A percentile compares a stretch with the other conserved stretches of the same genome.
Conservation (phyloP, 108 stramenopile species). For the Pseudonitzschia multiseries region DNA sequence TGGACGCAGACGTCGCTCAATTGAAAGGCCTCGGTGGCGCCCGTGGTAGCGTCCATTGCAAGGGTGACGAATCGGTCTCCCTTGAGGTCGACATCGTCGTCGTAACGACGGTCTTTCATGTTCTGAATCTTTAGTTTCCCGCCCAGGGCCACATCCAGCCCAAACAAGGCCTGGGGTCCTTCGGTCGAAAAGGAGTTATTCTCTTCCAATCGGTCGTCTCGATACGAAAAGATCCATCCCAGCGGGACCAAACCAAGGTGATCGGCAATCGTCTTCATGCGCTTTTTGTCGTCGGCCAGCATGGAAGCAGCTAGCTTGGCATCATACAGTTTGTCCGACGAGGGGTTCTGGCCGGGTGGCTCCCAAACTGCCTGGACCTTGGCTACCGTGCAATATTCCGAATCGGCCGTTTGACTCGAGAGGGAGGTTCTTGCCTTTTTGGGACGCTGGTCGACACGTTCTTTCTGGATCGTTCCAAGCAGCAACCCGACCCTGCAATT, state of each 20-base stretch:
- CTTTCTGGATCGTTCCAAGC: conserved; percentile 74
- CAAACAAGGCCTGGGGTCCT: conserved; percentile 67
- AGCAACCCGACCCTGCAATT: conserved; percentile 56
- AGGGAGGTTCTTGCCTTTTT: conserved; percentile 69
- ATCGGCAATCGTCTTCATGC: conserved; percentile 56
- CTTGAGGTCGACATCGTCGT: conserved; percentile 4
- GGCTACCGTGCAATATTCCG: conserved; percentile 75
- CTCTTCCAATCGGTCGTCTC: conserved; percentile 48
- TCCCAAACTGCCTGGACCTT: conserved; percentile 86
- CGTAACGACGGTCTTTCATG: conserved; percentile 50
- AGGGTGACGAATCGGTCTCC: conserved; percentile 72
- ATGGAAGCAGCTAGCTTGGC: not conserved
- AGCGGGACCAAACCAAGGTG: conserved; percentile 67
- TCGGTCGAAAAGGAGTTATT: conserved; percentile 35
- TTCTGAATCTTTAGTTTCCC: conserved; percentile 62
- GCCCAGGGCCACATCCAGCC: conserved; percentile 54
- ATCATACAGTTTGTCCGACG: conserved; percentile 24
- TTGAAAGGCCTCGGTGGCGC: conserved; percentile 88
- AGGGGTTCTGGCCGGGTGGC: conserved; percentile 43
- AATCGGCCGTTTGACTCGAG: conserved; percentile 53
- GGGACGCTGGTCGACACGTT: conserved; percentile 54
- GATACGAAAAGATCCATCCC: conserved; percentile 85
- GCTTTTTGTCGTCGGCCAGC: conserved; percentile 11
- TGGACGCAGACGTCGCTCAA: conserved; percentile 81
- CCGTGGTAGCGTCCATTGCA: conserved; percentile 72